phyloP scores from a whole-genome alignment of 1,139 yeast species.

The Starmera stellimalicola region DNA sequence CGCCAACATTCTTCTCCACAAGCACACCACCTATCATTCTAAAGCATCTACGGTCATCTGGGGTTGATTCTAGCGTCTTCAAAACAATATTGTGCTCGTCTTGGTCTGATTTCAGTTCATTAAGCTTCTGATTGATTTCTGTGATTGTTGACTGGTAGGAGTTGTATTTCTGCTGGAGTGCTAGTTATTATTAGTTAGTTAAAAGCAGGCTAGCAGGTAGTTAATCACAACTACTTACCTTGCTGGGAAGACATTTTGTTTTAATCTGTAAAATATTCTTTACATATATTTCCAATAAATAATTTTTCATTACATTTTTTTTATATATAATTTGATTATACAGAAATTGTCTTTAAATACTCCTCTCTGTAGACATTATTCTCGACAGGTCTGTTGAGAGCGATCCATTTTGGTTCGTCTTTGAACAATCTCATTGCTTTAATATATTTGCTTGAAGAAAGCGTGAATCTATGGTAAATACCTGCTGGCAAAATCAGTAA shows the following conservation, averaged over 20 bases:
- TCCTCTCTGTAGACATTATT: slow-evolving; percentile 33
- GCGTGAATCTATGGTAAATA: slow-evolving; percentile 84
- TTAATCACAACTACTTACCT: background rate
- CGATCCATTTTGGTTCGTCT: slow-evolving; percentile 96
- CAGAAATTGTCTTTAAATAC: slow-evolving; percentile 24
- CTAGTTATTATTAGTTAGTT: background rate
- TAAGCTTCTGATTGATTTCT: slow-evolving; percentile 46
- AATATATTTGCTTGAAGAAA: slow-evolving; percentile 52
- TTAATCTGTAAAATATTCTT: background rate
- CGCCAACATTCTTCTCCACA: slow-evolving; percentile 72
- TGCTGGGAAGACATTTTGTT: background rate
- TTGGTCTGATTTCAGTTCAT: slow-evolving; percentile 38
- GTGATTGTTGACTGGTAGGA: slow-evolving; percentile 34
- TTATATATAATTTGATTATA: too few relatives aligned
- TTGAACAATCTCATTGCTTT: slow-evolving; percentile 78
- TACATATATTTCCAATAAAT: too few relatives aligned
- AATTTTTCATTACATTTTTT: too few relatives aligned
- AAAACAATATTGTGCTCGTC: slow-evolving; percentile 47
- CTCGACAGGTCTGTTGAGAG: slow-evolving; percentile 57
- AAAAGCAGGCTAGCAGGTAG: too few relatives aligned
- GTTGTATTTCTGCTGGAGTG: slow-evolving; percentile 14
- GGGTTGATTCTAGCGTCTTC: slow-evolving; percentile 44
- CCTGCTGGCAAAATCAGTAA: slow-evolving; percentile 80
- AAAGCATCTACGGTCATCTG: slow-evolving; percentile 64
- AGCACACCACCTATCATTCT: slow-evolving; percentile 93